These are phyloP conservation scores for Zygnema circumcarinatum DNA, from an alignment of 139 green algal genomes.

Conservation along the genomic window DNA sequence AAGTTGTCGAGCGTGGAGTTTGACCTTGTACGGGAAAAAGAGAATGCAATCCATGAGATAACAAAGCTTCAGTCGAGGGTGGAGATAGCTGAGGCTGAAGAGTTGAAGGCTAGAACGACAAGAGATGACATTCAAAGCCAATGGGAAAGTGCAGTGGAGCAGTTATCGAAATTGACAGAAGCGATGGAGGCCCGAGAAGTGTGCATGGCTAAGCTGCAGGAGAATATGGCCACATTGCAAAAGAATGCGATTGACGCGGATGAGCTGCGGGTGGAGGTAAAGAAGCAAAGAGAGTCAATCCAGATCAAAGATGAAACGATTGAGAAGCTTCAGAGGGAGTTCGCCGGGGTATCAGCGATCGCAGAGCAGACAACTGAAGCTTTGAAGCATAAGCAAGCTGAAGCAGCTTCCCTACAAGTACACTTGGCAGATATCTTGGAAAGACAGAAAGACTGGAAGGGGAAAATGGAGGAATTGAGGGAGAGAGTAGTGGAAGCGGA, in stretches of 20 bases:
- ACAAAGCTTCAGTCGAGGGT: not conserved
- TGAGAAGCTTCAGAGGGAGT: not conserved
- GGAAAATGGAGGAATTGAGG: not conserved
- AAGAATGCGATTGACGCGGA: not conserved
- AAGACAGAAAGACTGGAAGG: not conserved
- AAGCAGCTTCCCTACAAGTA: not conserved
- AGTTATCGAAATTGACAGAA: not conserved
- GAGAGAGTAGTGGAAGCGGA: not conserved
- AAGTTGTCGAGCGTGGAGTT: not conserved
- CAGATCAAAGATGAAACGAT: not conserved
- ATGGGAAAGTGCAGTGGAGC: not conserved
- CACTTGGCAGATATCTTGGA: not conserved
- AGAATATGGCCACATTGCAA: not conserved
- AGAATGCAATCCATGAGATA: not conserved
- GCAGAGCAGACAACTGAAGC: not conserved
- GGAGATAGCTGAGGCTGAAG: not conserved
- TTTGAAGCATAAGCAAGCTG: not conserved
- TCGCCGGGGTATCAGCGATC: not conserved
- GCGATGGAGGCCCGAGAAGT: not conserved
- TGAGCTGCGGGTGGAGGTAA: not conserved
- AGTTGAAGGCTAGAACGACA: not conserved
- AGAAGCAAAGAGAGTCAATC: not conserved
- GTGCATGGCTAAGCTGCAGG: not conserved
- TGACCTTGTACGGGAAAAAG: not conserved
- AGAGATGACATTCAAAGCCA: not conserved